phyloP scores from a whole-genome alignment of 2,329 filamentous ascomycete genomes.

The Waltergamsia citrina region DNA sequence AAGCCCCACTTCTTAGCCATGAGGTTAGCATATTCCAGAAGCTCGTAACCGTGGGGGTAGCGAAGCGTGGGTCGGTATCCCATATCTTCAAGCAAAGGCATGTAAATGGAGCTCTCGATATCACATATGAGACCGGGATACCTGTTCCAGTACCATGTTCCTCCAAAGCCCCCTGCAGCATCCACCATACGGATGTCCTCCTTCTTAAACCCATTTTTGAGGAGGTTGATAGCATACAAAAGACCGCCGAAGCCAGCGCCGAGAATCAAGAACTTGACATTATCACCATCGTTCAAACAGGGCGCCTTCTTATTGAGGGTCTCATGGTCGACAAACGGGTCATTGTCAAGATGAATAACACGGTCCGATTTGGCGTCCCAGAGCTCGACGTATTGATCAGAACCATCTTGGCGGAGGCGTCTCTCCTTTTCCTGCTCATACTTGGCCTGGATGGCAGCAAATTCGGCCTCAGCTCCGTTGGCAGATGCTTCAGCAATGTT shows the following conservation, averaged over 20 bases:
- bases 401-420: constrained; percentile 16
- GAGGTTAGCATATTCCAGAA: constrained; percentile 5
- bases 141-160: constrained; percentile 47
- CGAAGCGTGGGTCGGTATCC: constrained; percentile 20
- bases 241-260: neutral
- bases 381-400: constrained; percentile 18
- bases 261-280: constrained; percentile 14
- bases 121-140: constrained; percentile 47
- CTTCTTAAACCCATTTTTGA: neutral
- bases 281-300: constrained; percentile 14
- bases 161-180: constrained; percentile 38
- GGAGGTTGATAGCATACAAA: neutral
- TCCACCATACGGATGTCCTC: constrained; percentile 40
- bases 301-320: constrained; percentile 15
- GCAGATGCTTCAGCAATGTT: neutral
- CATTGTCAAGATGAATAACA: constrained; percentile 13
- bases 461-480: neutral
- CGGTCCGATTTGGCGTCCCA: constrained; percentile 6
- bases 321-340: constrained; percentile 22
- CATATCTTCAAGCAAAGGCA: constrained; percentile 23
- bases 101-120: constrained; percentile 41
- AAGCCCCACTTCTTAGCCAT: constrained; percentile 14
- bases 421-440: constrained; percentile 21
- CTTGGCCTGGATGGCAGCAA: constrained; percentile 9
- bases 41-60: constrained; percentile 3